These are phyloP conservation scores for Saccharomycopsis sp. DNA, from an alignment of 805 yeast species.

Conservation along the genomic window DNA sequence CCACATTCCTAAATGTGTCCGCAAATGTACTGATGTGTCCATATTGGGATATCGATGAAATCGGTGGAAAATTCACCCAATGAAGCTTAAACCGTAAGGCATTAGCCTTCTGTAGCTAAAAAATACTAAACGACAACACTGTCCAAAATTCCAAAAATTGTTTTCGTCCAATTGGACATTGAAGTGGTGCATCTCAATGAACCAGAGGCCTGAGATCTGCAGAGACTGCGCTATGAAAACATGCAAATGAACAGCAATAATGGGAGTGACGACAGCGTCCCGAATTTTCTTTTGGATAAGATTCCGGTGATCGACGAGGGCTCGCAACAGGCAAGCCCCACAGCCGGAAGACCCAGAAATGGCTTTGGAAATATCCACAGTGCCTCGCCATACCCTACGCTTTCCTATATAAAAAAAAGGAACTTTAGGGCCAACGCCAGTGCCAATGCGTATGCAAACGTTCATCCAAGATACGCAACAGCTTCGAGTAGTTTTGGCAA, in stretches of 20 bases:
- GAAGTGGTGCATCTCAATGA: neutral
- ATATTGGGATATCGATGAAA: neutral
- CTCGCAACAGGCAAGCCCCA: neutral
- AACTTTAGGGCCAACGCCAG: slow-evolving; percentile 7
- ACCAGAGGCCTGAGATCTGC: too few species aligned
- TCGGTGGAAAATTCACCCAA: neutral
- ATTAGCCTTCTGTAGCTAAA: too few species aligned
- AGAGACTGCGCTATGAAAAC: too few species aligned
- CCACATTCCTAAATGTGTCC: too few species aligned
- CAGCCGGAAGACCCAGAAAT: neutral
- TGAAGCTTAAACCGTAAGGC: neutral
- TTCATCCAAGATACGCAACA: neutral
- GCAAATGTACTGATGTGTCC: too few species aligned
- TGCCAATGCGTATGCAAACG: neutral
- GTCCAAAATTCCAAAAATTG: neutral
- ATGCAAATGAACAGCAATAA: neutral
- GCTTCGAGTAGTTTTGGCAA: neutral
- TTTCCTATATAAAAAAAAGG: slow-evolving; percentile 16
- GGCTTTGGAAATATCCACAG: neutral
- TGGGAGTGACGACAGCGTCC: neutral
- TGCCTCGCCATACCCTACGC: slow-evolving; percentile 6
- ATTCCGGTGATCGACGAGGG: neutral
- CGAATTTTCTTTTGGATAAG: slow-evolving; percentile 1
- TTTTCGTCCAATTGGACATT: neutral
- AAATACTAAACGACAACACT: too few species aligned